These are phyloP conservation scores for Tricholoma saponaceum DNA, from an alignment of 768 basidiomycete species.

Conservation along the genomic window DNA sequence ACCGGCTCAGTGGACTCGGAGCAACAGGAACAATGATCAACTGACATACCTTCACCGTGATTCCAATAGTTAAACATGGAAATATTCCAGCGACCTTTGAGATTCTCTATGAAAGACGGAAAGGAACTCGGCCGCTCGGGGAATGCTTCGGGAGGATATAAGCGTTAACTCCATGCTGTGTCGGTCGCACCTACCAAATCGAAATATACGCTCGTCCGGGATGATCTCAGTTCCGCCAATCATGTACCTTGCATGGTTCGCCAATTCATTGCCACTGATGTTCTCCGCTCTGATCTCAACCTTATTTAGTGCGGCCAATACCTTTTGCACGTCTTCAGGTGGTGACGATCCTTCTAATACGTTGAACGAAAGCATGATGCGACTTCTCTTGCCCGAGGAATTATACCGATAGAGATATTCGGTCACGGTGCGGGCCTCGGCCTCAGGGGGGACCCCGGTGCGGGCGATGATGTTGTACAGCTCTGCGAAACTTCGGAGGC, in stretches of 20 bases:
- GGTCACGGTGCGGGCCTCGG: constrained; percentile 89
- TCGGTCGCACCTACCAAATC: constrained; percentile 72
- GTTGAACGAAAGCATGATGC: constrained; percentile 89
- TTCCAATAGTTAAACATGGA: constrained; percentile 97
- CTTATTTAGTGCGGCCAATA: constrained; percentile 57
- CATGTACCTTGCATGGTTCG: constrained; percentile 94
- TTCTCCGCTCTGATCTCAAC: constrained; percentile 81
- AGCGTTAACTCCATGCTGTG: not conserved
- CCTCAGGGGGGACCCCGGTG: constrained; percentile 59
- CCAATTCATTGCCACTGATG: constrained; percentile 92
- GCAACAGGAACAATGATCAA: not conserved
- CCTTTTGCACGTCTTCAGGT: constrained; percentile 55
- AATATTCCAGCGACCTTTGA: constrained; percentile 89
- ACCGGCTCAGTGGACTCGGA: constrained; percentile 3
- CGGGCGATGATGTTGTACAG: constrained; percentile 53
- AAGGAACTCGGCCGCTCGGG: constrained; percentile 92
- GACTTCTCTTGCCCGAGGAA: constrained; percentile 62
- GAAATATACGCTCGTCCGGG: constrained; percentile 81
- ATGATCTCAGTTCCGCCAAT: constrained; percentile 81
- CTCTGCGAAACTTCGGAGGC: constrained; percentile 34
- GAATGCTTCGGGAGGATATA: constrained; percentile 58
- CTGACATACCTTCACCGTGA: constrained; percentile 81
- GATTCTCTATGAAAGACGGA: constrained; percentile 80
- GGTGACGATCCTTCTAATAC: constrained; percentile 56
- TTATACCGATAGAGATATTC: constrained; percentile 95